Evolutionary conservation across 192 early-diverging fungal species (phyloP), one percentile per base, ranked within the genome.

Genomic region (Paraglomus brasilianum): DNA sequence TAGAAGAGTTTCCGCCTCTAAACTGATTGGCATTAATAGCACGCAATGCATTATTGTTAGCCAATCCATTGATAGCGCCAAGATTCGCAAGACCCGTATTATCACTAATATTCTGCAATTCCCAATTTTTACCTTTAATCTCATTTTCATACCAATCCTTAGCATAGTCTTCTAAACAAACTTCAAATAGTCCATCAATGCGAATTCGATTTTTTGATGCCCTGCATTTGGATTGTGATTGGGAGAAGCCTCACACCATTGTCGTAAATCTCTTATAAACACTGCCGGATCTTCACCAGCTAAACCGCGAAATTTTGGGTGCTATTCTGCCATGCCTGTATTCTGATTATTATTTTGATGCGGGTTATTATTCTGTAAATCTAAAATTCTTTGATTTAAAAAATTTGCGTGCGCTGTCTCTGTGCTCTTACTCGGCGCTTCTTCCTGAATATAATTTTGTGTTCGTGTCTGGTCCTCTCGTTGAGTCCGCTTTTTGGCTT

Each of bases 21-120:
- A 60, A 60, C 39, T 41, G 24, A 60, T 60, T 60, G 39, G n/a
- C 58, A 60, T 60, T 60, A 60, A 60, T 60, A 60, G 58, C 58
- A 60, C 58, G 58, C 10, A 60, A 41, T 43, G 38, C 58, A 60
- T 60, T 60, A 41, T 30, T 30, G n/a, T n/a, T n/a, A n/a, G 30
- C 40, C 40, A 41, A 38, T 11, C 19, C 39, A 39, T 42, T 8
- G n/a, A n/a, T n/a, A n/a, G n/a, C n/a, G n/a, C n/a, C n/a, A n/a
- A n/a, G 13, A 60, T 60, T 14, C 40, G 58, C 58, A 41, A 60
- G 9, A 41, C 58, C 58, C 13, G 39, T 60, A 60, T 60, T 60
- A 41, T 36, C 58, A n/a, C 38, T n/a, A n/a, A 60, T 60, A 43
- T 60, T 36, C 43, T 60, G 58, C 39, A 41, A 60, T 41, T 60